A percentile compares a stretch with the other conserved stretches of the same genome.
These are phyloP conservation scores for Lactarius hengduanensis DNA, from an alignment of 768 basidiomycete genomes.

Conservation along the genomic window DNA sequence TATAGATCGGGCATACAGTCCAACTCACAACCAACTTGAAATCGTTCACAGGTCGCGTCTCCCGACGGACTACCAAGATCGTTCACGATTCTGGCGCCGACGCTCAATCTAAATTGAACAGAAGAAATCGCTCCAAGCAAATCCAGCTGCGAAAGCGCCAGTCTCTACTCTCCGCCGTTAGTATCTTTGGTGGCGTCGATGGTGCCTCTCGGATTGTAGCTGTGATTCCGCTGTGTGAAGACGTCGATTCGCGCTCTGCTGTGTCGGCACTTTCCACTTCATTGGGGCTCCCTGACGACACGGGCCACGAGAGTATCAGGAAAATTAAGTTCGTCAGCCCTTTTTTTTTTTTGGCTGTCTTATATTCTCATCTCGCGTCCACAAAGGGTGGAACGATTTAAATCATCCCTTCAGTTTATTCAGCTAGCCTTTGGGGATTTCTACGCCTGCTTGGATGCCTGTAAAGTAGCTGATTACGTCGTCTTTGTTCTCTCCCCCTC, in stretches of 20 bases:
- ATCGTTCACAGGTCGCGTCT: slow-evolving; percentile 50
- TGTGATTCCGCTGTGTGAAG: slow-evolving; percentile 77
- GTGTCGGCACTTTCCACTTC: slow-evolving; percentile 58
- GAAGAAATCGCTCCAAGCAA: slow-evolving; percentile 86
- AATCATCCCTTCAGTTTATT: slow-evolving; percentile 86
- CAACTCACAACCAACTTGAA: neutral
- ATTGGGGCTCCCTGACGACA: slow-evolving; percentile 53
- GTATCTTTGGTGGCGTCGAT: slow-evolving; percentile 76
- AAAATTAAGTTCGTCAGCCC: slow-evolving; percentile 57
- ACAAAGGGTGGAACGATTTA: slow-evolving; percentile 80
- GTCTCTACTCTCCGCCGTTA: slow-evolving; percentile 63
- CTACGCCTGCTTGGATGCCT: slow-evolving; percentile 80
- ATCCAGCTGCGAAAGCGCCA: slow-evolving; percentile 69
- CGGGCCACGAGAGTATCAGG: slow-evolving; percentile 57
- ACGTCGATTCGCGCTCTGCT: slow-evolving; percentile 52
- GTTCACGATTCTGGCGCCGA: slow-evolving; percentile 46
- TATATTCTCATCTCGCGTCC: slow-evolving; percentile 5
- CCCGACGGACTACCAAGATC: slow-evolving; percentile 56
- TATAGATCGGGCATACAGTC: neutral
- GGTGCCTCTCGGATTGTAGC: slow-evolving; percentile 85
- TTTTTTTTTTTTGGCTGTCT: slow-evolving; percentile 16
- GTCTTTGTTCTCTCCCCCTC: slow-evolving; percentile 79
- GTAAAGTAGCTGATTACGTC: slow-evolving; percentile 88
- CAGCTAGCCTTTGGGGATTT: slow-evolving; percentile 68
- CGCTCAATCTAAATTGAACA: slow-evolving; percentile 72